Base-by-base conservation (phyloP, 345 rosid species). In the Populus deltoides region DNA sequence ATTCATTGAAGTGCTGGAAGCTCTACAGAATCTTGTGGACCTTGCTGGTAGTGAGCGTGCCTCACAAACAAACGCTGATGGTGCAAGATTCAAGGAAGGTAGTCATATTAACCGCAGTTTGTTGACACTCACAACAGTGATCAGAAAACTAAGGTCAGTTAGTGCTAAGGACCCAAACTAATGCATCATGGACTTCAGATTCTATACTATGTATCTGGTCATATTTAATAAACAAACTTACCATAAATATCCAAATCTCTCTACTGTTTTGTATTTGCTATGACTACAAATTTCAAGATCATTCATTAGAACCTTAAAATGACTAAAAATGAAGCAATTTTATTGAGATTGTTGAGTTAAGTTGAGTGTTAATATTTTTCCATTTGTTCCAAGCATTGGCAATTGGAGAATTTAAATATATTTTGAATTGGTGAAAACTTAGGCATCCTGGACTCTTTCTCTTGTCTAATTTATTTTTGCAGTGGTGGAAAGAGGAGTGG, bases 21-120 rank as follows among this genome's bases (percentile, higher is more conserved):
- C 45, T 75, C 70, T 81, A 77, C 90, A 94, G 99, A 94, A 95
- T 86, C 94, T 95, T 65, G 99, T 95, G 79, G 99, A 95, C 86
- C 98, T 95, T 72, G 99, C 99, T 81, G 99, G 98, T 81, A 94
- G 98, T 79, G 98, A 94, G 79, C 98, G 98, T 75, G 93, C 88
- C 68, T 87, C 90, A 77, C 97, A 92, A 85, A 95, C 99, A 81
- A 90, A 92, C 71, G 90, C 97, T 15, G 91, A 85, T 87, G 98
- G 98, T 53, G 78, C 83, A 68, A 88, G 98, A 82, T 84, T 93
- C 78, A 95, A 95, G 87, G 99, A 95, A 88, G 98, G 98, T 27
- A 90, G 93, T 81, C 99, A 95, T 81, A 95, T 93, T 69, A 95
- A 95, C 80, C 95, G 97, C 41, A 95, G 99, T 83, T 88, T 95